Evolutionary conservation across 108 stramenopile genomes (phyloP).

Genomic region (Fistulifera solaris): DNA sequence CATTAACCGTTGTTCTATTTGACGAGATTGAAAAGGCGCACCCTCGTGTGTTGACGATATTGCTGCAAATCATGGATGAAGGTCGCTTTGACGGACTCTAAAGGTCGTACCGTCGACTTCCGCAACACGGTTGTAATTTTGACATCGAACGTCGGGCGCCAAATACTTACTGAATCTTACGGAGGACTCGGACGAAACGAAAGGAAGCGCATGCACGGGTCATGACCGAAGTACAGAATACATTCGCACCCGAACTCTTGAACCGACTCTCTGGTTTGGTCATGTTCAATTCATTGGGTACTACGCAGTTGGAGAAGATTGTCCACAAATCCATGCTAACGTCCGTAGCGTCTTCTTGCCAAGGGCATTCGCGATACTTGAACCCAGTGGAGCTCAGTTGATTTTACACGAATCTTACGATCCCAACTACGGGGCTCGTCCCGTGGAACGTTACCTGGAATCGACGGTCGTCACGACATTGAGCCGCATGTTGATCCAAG

Average conservation of each 20-base stretch:
- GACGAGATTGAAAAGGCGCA: slow-evolving; percentile 99
- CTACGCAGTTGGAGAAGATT: slow-evolving; percentile 74
- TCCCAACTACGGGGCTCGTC: slow-evolving; percentile 76
- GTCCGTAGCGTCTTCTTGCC: slow-evolving; percentile 49
- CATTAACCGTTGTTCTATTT: slow-evolving; percentile 90
- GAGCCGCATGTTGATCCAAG: slow-evolving; percentile 74
- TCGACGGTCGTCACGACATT: slow-evolving; percentile 67
- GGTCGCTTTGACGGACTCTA: slow-evolving; percentile 92
- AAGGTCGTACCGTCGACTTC: slow-evolving; percentile 93
- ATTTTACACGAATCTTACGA: slow-evolving; percentile 71
- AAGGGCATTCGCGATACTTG: slow-evolving; percentile 60
- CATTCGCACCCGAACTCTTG: slow-evolving; percentile 89
- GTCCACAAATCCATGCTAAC: slow-evolving; percentile 66
- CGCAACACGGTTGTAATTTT: slow-evolving; percentile 93
- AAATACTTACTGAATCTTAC: slow-evolving; percentile 54
- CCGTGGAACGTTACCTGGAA: slow-evolving; percentile 74
- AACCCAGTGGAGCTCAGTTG: slow-evolving; percentile 57
- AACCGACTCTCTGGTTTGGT: slow-evolving; percentile 93
- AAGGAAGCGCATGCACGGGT: slow-evolving; percentile 46
- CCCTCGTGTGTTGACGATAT: slow-evolving; percentile 83
- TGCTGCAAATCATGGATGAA: slow-evolving; percentile 93
- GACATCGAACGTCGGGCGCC: slow-evolving; percentile 89
- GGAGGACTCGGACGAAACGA: slow-evolving; percentile 16
- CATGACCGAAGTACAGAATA: slow-evolving; percentile 62
- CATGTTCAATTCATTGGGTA: slow-evolving; percentile 81